Evolutionary conservation across 257 asterid genomes (phyloP).

Genomic region (Hygrophila difformis): DNA sequence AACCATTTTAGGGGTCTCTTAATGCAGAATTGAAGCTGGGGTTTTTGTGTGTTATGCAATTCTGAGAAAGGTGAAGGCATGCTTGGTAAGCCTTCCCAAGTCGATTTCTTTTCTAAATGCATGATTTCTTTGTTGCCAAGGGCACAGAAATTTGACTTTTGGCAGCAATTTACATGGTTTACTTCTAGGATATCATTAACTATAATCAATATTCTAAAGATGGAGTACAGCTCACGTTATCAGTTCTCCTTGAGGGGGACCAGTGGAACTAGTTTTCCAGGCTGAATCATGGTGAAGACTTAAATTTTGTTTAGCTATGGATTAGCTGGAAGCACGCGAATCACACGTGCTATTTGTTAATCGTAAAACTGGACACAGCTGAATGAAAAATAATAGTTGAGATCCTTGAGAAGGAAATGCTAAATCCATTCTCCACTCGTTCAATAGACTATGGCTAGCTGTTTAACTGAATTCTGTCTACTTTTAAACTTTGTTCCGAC

Average conservation of each 20-base stretch:
- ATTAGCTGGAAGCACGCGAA: conserved; percentile 1
- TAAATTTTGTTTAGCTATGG: conserved; percentile 1
- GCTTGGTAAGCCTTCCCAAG: conserved; percentile 11
- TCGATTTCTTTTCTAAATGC: too few relatives aligned
- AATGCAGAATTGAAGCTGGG: too few relatives aligned
- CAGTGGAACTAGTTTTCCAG: background rate
- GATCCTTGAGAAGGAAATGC: conserved; percentile 1
- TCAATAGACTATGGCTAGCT: background rate
- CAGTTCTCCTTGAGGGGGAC: background rate
- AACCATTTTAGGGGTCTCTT: too few relatives aligned
- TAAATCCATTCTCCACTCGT: background rate
- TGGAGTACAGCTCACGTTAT: background rate
- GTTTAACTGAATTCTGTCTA: too few relatives aligned
- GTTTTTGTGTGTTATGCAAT: too few relatives aligned
- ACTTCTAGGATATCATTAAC: conserved; percentile 1
- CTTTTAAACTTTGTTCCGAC: too few relatives aligned
- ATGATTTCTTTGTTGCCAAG: too few relatives aligned
- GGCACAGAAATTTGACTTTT: too few relatives aligned
- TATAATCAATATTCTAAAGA: background rate
- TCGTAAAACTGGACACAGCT: conserved; percentile 2
- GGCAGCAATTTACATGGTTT: background rate
- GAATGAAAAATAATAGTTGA: background rate
- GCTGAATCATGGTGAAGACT: background rate
- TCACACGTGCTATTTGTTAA: too few relatives aligned
- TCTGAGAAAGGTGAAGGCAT: too few relatives aligned